These are phyloP conservation scores for Debaryomyces hansenii DNA, from an alignment of 805 yeast species.

Conservation along the genomic window DNA sequence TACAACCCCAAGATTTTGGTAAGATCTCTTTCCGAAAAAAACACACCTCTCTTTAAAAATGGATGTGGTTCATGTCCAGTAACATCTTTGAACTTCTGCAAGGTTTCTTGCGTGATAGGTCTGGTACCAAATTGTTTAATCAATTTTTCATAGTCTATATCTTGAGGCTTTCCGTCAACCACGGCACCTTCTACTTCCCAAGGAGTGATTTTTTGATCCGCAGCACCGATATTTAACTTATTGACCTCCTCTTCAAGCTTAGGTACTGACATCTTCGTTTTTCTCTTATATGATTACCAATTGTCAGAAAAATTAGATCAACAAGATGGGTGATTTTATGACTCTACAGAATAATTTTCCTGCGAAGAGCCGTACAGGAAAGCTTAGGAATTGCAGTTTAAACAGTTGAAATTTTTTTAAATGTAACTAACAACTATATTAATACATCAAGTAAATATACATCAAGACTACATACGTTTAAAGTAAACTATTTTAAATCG, in stretches of 20 bases:
- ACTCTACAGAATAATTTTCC: background rate
- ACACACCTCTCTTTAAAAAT: constrained; percentile 84
- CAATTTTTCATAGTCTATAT: constrained; percentile 87
- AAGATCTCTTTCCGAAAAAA: constrained; percentile 89
- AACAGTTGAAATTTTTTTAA: no score
- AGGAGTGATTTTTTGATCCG: constrained; percentile 65
- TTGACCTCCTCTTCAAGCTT: constrained; percentile 16
- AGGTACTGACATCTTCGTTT: constrained; percentile 1
- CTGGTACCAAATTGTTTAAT: constrained; percentile 86
- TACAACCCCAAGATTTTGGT: constrained; percentile 76
- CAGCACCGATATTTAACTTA: constrained; percentile 10
- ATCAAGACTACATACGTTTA: constrained; percentile 12
- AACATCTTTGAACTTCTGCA: constrained; percentile 70
- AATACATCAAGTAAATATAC: constrained; percentile 18
- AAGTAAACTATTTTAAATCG: constrained; percentile 9
- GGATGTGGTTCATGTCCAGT: constrained; percentile 94
- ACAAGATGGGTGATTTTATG: no score
- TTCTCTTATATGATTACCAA: background rate
- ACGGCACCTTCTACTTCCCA: constrained; percentile 99
- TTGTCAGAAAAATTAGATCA: no score
- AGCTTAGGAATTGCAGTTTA: no score
- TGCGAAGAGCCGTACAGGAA: background rate
- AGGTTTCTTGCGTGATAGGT: constrained; percentile 64
- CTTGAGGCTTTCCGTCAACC: constrained; percentile 89
- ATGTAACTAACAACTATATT: background rate